Conservation (phyloP, 2,329 filamentous ascomycete genomes). For the Colletotrichum navitas region DNA sequence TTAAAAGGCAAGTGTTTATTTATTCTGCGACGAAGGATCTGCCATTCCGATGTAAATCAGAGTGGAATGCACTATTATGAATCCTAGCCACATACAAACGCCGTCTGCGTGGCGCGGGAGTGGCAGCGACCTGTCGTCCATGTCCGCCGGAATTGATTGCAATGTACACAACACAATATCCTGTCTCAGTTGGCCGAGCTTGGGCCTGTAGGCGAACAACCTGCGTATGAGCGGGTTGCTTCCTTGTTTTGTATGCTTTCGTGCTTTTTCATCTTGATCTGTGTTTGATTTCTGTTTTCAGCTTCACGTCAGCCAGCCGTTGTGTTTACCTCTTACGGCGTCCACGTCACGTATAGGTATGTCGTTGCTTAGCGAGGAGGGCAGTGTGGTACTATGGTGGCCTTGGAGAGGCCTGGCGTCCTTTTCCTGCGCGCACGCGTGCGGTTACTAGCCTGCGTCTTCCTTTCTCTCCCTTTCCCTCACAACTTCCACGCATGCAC, state of each 20-base stretch:
- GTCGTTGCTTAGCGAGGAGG: neutral
- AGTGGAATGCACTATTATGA: neutral
- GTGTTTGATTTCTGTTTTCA: neutral
- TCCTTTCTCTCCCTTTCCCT: neutral
- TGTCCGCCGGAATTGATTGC: neutral
- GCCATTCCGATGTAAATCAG: neutral
- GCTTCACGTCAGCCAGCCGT: slow-evolving; percentile 4
- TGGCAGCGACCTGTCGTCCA: neutral
- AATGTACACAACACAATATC: neutral
- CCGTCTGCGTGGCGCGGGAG: neutral
- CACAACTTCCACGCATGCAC: neutral
- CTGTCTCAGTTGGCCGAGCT: neutral
- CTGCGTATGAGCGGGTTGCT: neutral
- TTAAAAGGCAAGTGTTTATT: neutral
- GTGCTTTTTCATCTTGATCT: neutral
- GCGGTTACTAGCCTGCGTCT: neutral
- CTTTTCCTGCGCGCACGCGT: slow-evolving; percentile 13
- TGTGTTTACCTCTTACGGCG: neutral
- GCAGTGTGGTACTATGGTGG: slow-evolving; percentile 1
- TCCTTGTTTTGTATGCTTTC: neutral
- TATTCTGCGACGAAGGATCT: neutral
- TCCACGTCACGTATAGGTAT: neutral
- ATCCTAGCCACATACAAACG: neutral
- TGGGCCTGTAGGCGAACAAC: neutral
- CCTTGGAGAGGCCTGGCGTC: neutral